Conservation (phyloP, 1,284 basidiomycete genomes). For the Omphalotus olearius region DNA sequence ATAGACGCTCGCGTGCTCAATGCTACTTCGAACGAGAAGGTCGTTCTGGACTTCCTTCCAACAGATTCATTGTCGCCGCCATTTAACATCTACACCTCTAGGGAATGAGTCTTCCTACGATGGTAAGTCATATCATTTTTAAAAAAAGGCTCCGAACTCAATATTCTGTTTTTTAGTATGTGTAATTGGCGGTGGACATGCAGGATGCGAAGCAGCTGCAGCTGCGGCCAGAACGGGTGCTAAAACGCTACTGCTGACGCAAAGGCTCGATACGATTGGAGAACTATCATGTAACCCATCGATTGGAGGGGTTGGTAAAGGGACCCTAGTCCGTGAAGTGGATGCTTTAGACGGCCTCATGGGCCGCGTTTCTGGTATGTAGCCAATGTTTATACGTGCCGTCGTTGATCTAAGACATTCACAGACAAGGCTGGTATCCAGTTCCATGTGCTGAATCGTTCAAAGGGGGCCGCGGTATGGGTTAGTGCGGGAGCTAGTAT, state of each 20-base stretch:
- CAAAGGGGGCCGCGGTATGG: constrained; percentile 87
- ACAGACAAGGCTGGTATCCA: constrained; percentile 84
- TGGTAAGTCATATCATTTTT: not conserved
- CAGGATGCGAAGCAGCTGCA: constrained; percentile 87
- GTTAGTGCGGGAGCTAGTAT: constrained; percentile 35
- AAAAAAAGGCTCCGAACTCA: not conserved
- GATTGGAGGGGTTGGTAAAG: constrained; percentile 87
- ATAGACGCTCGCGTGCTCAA: no score
- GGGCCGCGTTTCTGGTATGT: constrained; percentile 66
- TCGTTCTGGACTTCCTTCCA: not conserved
- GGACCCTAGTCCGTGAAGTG: constrained; percentile 83
- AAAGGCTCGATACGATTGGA: constrained; percentile 76
- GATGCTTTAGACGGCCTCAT: constrained; percentile 86
- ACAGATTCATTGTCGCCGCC: not conserved
- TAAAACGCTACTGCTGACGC: constrained; percentile 76
- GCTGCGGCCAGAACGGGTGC: constrained; percentile 82
- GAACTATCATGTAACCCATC: constrained; percentile 91
- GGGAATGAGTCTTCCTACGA: not conserved
- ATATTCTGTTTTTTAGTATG: constrained; percentile 49
- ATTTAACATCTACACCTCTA: not conserved
- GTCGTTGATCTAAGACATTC: not conserved
- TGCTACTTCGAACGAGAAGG: not conserved
- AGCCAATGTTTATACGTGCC: no score
- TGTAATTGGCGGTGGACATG: constrained; percentile 89
- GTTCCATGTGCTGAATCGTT: constrained; percentile 81